Evolutionary conservation across 192 early-diverging fungal species (phyloP).

Genomic region (Lunasporangiospora selenospora): DNA sequence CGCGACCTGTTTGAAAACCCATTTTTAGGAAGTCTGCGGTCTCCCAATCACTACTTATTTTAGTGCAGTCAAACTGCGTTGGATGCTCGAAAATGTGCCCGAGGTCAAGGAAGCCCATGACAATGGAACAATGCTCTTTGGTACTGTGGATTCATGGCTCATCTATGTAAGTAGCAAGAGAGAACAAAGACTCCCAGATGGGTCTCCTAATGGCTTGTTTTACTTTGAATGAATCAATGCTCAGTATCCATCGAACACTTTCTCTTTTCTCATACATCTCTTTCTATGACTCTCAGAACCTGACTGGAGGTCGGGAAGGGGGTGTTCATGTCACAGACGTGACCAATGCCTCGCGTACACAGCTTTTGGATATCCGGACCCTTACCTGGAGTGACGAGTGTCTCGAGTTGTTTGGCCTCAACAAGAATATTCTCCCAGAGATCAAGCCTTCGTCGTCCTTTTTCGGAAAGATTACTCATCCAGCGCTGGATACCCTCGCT

Average conservation of each 20-base stretch:
- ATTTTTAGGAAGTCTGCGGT: conserved; percentile 74
- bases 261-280: background rate
- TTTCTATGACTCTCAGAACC: conserved; percentile 58
- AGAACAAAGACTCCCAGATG: too few species aligned
- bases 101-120: conserved; percentile 77
- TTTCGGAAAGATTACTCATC: conserved; percentile 63
- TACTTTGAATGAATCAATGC: background rate
- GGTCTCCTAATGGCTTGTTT: background rate
- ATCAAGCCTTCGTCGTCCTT: conserved; percentile 84
- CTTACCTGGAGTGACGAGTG: conserved; percentile 82
- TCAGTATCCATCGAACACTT: too few species aligned
- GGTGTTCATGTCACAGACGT: conserved; percentile 88
- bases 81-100: conserved; percentile 87
- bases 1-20: too few species aligned
- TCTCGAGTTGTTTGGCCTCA: conserved; percentile 80
- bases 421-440: conserved; percentile 69
- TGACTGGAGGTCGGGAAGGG: conserved; percentile 79
- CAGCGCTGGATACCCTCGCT: conserved; percentile 59
- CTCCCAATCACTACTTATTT: conserved; percentile 94
- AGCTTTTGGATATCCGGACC: conserved; percentile 90
- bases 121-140: conserved; percentile 76
- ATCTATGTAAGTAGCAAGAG: conserved; percentile 70
- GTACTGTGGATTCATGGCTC: conserved; percentile 94
- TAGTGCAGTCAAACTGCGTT: conserved; percentile 88
- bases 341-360: conserved; percentile 93